Evolutionary conservation across 495 filamentous ascomycete species (phyloP).

Genomic region (Articulospora tetracladia): DNA sequence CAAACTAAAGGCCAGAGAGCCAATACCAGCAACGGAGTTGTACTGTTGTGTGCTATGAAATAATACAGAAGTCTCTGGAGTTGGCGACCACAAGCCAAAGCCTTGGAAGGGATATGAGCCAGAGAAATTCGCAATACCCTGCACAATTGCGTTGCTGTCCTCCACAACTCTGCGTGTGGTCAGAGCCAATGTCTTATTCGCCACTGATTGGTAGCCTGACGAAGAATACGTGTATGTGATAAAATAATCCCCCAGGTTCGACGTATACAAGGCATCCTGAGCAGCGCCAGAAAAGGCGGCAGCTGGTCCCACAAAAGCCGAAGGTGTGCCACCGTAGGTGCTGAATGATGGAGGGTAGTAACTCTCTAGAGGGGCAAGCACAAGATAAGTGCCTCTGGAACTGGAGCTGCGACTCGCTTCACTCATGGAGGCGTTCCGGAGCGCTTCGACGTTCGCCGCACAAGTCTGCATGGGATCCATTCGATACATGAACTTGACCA

Average conservation of each 20-base stretch:
- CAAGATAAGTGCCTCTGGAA: neutral
- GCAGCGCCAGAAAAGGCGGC: constrained; percentile 7
- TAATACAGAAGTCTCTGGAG: constrained; percentile 10
- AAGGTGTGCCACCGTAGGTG: neutral
- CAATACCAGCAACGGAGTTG: neutral
- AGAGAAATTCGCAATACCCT: constrained; percentile 10
- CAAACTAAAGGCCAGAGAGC: constrained; percentile 5
- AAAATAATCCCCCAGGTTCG: neutral
- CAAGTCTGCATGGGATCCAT: constrained; percentile 18
- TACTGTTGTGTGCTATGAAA: constrained; percentile 1
- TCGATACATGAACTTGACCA: constrained; percentile 18
- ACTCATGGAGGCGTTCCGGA: constrained; percentile 14
- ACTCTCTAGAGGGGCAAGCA: constrained; percentile 6
- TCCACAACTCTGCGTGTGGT: neutral
- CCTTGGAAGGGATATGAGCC: neutral
- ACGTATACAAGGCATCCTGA: constrained; percentile 13
- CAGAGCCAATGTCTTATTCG: neutral
- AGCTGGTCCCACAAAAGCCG: constrained; percentile 9
- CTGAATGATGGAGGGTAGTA: neutral
- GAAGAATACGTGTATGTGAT: neutral
- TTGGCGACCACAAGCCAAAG: constrained; percentile 17
- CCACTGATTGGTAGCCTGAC: neutral
- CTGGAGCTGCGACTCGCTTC: too few species aligned
- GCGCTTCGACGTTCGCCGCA: constrained; percentile 1
- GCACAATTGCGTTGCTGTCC: neutral